Base-by-base conservation (phyloP, 1,284 basidiomycete species). In the Ceratorhiza oryzae-sativae region DNA sequence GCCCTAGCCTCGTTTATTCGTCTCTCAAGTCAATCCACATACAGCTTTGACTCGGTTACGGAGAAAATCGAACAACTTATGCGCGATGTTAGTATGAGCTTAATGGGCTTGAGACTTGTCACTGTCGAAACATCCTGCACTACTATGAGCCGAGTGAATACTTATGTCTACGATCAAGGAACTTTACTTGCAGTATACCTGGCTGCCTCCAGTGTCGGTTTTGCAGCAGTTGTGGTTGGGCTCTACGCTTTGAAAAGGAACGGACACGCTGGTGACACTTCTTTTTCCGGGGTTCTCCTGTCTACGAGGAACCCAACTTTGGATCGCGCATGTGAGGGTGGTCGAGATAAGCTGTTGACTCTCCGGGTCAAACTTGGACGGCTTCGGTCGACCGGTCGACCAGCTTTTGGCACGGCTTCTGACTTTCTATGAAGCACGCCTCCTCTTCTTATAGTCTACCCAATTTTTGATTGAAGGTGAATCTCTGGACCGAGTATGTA, bases 221-320 rank as follows among this genome's bases (percentile, higher is more conserved):
- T 70, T 30, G 55, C 53, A 2, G 45, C 41, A 48, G 36, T 59
- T 1, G 67, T 27, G 8, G 55, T 70, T 23, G 67, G 67, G 1
- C 15, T 70, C 4, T 42, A 58, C 25, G 67, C 67, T 30, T n/a
- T 70, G 13, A 58, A 59, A 42, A 32, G 42, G n/a, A 70, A 70
- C 48, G 67, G 67, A 1, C 67, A 70, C 25, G 27, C 67, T 3
- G 55, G 67, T 2, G 67, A 70, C 25, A 70, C 67, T 9, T 70
- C 67, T 8, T 70, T 70, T 13, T 70, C 67, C 1, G 67, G 67
- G 15, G 25, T 70, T 23, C 12, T 59, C n/a, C 32, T 70, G 13
- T 58, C 67, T 20, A 59, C 67, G 25, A 53, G 67, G n/a, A 70
- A 70, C 36, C 55, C 67, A 5, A 70, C 70, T 25, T 48, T 71